A percentile compares a stretch with the other conserved stretches of the same genome.
Conservation (phyloP, 1,284 basidiomycete genomes). For the Ustilago trichophora region DNA sequence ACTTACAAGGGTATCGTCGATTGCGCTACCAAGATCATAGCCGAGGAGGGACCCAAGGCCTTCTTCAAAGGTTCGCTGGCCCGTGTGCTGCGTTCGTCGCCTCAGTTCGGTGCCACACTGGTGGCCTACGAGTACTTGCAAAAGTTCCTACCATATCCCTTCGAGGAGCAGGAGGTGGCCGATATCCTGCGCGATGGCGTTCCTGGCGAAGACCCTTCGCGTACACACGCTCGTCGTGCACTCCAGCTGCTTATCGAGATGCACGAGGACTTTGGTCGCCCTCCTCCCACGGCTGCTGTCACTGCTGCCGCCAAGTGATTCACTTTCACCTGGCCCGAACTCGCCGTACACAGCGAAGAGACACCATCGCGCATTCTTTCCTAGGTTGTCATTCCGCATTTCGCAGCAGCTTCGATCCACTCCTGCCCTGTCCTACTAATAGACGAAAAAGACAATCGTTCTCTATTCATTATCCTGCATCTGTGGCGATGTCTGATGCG, state of each 20-base stretch:
- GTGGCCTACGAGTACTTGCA: conserved; percentile 82
- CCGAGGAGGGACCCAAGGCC: conserved; percentile 85
- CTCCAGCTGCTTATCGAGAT: conserved; percentile 51
- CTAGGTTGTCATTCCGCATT: no score
- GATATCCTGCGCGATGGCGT: conserved; percentile 42
- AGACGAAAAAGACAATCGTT: no score
- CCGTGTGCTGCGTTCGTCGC: conserved; percentile 79
- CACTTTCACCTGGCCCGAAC: background rate
- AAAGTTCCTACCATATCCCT: conserved; percentile 49
- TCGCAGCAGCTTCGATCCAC: no score
- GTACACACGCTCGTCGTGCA: conserved; percentile 48
- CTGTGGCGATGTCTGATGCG: no score
- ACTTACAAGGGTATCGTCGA: conserved; percentile 90
- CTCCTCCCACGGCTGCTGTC: conserved; percentile 17
- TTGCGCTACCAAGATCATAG: conserved; percentile 84
- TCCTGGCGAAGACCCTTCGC: conserved; percentile 43
- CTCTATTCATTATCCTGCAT: no score
- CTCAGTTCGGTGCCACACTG: conserved; percentile 86
- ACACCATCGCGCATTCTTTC: no score
- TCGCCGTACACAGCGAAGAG: no score
- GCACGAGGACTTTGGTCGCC: conserved; percentile 58
- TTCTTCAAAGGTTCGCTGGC: conserved; percentile 96
- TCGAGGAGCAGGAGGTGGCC: conserved; percentile 42
- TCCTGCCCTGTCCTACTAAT: no score
- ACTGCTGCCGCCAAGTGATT: conserved; percentile 21